Evolutionary conservation across 352 stramenopile genomes (phyloP).

Genomic region (Elongisporangium anandrum): DNA sequence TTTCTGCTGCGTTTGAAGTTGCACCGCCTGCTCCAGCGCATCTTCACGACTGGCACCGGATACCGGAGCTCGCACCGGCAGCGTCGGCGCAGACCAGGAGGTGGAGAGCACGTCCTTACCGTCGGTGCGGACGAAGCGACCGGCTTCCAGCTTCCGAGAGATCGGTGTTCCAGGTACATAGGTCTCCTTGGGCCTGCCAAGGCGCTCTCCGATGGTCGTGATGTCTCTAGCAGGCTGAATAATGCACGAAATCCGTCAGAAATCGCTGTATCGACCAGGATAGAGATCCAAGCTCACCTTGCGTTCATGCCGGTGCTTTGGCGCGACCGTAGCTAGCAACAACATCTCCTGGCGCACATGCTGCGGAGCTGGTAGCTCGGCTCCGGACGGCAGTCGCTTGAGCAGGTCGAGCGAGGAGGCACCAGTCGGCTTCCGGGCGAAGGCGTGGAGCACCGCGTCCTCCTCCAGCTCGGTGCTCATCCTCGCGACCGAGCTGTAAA

Average conservation of each 20-base stretch:
- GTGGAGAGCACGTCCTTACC: slow-evolving; percentile 4
- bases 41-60: neutral
- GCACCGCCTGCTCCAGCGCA: slow-evolving; percentile 1
- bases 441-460: slow-evolving; percentile 18
- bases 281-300: slow-evolving; percentile 5
- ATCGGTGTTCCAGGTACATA: slow-evolving; percentile 34
- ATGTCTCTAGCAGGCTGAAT: slow-evolving; percentile 18
- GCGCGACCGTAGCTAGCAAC: slow-evolving; percentile 14
- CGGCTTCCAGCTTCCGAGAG: slow-evolving; percentile 32
- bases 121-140: slow-evolving; percentile 25
- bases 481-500: neutral
- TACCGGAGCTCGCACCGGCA: neutral
- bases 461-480: slow-evolving; percentile 8
- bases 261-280: neutral
- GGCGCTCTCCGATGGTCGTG: slow-evolving; percentile 32
- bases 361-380: neutral
- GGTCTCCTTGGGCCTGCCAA: slow-evolving; percentile 19
- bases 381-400: slow-evolving; percentile 19
- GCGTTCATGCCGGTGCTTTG: slow-evolving; percentile 6
- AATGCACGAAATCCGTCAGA: neutral
- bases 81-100: slow-evolving; percentile 1
- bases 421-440: slow-evolving; percentile 16
- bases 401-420: slow-evolving; percentile 66
- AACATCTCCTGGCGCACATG: slow-evolving; percentile 52
- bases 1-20: slow-evolving; percentile 1